These are phyloP conservation scores for Angomonas deanei DNA, from an alignment of 208 protist genomes.

Conservation along the genomic window DNA sequence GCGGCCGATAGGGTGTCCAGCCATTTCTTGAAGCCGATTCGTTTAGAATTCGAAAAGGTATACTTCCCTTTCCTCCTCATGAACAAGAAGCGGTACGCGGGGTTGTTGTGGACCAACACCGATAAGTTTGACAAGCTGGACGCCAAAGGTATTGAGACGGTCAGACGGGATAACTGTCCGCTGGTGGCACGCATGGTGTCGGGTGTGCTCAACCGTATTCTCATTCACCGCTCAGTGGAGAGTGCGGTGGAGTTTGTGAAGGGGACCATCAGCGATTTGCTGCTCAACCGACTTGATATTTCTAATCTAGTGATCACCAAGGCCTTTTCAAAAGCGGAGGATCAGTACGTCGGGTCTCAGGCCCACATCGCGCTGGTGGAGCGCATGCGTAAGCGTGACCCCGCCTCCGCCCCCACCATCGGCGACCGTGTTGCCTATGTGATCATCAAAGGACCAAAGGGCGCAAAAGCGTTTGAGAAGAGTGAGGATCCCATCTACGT, in stretches of 20 bases:
- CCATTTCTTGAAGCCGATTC: constrained; percentile 94
- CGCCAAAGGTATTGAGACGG: constrained; percentile 98
- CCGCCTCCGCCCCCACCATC: constrained; percentile 74
- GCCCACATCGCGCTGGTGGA: constrained; percentile 82
- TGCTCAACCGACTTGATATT: constrained; percentile 84
- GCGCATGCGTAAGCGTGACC: constrained; percentile 82
- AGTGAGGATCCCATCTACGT: constrained; percentile 99
- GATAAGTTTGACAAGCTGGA: constrained; percentile 98
- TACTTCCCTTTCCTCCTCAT: constrained; percentile 99
- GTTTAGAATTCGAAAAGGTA: constrained; percentile 99
- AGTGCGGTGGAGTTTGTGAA: constrained; percentile 90
- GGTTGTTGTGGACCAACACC: constrained; percentile 98
- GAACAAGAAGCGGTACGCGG: constrained; percentile 99
- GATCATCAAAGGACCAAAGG: constrained; percentile 70
- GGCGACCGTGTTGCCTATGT: constrained; percentile 86
- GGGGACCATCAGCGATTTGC: constrained; percentile 78
- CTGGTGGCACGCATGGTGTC: constrained; percentile 80
- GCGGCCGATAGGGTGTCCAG: constrained; percentile 91
- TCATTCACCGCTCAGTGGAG: constrained; percentile 81
- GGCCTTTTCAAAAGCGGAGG: constrained; percentile 89
- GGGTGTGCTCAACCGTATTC: constrained; percentile 80
- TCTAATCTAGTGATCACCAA: constrained; percentile 85
- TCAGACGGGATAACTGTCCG: constrained; percentile 99
- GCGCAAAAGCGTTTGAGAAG: constrained; percentile 97
- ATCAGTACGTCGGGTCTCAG: constrained; percentile 92